Evolutionary conservation across 768 basidiomycete species (phyloP).

Genomic region (Pisolithus albus): DNA sequence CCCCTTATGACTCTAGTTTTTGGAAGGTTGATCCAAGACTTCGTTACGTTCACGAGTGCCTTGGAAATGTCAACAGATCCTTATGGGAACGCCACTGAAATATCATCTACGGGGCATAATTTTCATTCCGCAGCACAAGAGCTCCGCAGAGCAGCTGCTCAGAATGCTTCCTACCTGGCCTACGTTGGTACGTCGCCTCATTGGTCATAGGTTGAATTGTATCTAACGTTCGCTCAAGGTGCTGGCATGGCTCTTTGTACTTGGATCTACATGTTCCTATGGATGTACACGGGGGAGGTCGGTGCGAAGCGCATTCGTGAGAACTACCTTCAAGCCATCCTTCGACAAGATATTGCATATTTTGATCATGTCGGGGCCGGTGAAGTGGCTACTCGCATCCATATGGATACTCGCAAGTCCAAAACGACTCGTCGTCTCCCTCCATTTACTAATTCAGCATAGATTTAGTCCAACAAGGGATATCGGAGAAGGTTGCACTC

Average conservation of each 20-base stretch:
- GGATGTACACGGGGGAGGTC: slow-evolving; percentile 72
- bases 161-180: slow-evolving; percentile 35
- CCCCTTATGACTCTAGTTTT: slow-evolving; percentile 81
- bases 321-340: slow-evolving; percentile 67
- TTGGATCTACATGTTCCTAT: slow-evolving; percentile 62
- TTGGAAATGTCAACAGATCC: slow-evolving; percentile 4
- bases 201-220: background rate
- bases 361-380: slow-evolving; percentile 91
- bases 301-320: slow-evolving; percentile 83
- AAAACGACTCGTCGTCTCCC: background rate
- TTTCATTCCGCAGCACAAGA: slow-evolving; percentile 29
- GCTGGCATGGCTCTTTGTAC: slow-evolving; percentile 71
- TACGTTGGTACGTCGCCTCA: slow-evolving; percentile 47
- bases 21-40: slow-evolving; percentile 40
- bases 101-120: slow-evolving; percentile 25
- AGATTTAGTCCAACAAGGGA: slow-evolving; percentile 89
- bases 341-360: slow-evolving; percentile 83
- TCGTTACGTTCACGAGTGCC: slow-evolving; percentile 39
- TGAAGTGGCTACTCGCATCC: slow-evolving; percentile 89
- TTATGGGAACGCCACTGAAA: slow-evolving; percentile 21
- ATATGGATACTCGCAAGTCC: slow-evolving; percentile 72
- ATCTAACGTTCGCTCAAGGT: slow-evolving; percentile 36
- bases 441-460: background rate
- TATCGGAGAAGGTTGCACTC: slow-evolving; percentile 82
- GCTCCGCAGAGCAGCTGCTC: slow-evolving; percentile 40